Base-by-base conservation (phyloP, 129 eudicot species). In the Centella asiatica region DNA sequence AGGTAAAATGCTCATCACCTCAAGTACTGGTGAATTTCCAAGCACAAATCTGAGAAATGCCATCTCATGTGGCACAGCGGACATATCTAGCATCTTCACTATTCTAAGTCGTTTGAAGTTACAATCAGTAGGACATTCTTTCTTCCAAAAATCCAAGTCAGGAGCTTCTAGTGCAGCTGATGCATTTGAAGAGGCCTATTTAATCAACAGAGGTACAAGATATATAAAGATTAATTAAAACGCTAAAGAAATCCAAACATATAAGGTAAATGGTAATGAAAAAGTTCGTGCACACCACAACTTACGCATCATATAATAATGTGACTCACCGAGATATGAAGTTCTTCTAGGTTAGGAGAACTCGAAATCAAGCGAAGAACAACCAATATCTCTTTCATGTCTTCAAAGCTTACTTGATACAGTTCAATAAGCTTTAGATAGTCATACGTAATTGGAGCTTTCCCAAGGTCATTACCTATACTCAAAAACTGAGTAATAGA, bases 351-450 rank as follows among this genome's bases (percentile, higher is more conserved):
- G 68, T 77, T 84, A 6, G 96, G 99, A 29, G 99, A 78, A 61
- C 63, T 87, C 67, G 70, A 70, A 56, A 92, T 78, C 77, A 92
- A 72, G 60, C 84, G 86, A 69, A 92, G 95, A 71, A 92, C 86
- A 59, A 84, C 99, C 66, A 80, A 53, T 60, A 87, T 82, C 68
- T 92, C 99, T 75, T 87, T 84, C 76, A 80, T 66, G 70, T 92
- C 99, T 72, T 92, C 99, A 62, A 92, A 92, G 79, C 88, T 82
- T 31, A 92, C 90, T 92, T 87, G 90, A 76, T 81, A 78, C 18
- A 92, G 47, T 57, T 92, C 95, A 33, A 92, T 82, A 52, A 72
- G 66, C 74, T 84, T 92, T 62, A 92, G 70, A 59, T 71, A 77
- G 56, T 28, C 72, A 68, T 81, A 92, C 0, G 65, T 69, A 46